A percentile compares a stretch with the other conserved stretches of the same genome.
These are phyloP conservation scores for Triticum aestivum DNA, from an alignment of 176 grass and related monocot species.

Conservation along the genomic window IWGSC_CS_RefSeq_v2.1 NC_057803.1:453707954-453708453, in stretches of 20 bases:
- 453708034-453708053: background rate
- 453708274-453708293: background rate
- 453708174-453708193: background rate
- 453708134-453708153: background rate
- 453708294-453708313: background rate
- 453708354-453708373: no score
- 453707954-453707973: background rate
- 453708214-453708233: background rate
- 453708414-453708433: background rate
- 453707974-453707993: background rate
- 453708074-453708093: background rate
- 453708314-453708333: background rate
- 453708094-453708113: background rate
- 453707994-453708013: background rate
- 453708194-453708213: background rate
- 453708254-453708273: background rate
- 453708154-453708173: background rate
- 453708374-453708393: background rate
- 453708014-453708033: background rate
- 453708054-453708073: background rate
- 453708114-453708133: background rate
- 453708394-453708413: background rate
- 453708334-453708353: no score
- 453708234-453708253: background rate
- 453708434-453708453: background rate